phyloP scores from a whole-genome alignment of 1,284 basidiomycete species.

The Ustilago trichophora region DNA sequence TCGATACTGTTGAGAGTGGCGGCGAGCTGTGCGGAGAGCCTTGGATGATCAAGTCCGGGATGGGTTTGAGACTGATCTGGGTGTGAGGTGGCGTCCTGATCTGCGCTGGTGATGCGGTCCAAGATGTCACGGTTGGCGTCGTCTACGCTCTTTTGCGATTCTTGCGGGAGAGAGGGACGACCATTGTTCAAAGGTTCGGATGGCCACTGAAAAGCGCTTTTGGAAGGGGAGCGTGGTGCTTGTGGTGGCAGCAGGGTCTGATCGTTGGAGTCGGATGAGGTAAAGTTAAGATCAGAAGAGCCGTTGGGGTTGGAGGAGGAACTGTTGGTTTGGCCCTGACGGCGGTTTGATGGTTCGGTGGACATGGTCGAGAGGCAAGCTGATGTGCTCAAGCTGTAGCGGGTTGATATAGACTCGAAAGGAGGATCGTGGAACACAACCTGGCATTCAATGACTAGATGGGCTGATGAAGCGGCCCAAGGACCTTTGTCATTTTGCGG shows the following conservation, averaged over 20 bases:
- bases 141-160: slow-evolving; percentile 34
- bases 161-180: slow-evolving; percentile 24
- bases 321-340: slow-evolving; percentile 1
- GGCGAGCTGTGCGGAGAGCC: slow-evolving; percentile 19
- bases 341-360: neutral
- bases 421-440: too few species aligned
- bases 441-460: too few species aligned
- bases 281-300: slow-evolving; percentile 36
- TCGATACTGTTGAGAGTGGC: slow-evolving; percentile 22
- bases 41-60: slow-evolving; percentile 14
- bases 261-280: slow-evolving; percentile 30
- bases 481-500: slow-evolving; percentile 6
- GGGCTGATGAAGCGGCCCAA: neutral
- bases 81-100: slow-evolving; percentile 15
- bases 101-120: slow-evolving; percentile 28
- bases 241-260: neutral
- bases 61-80: neutral
- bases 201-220: slow-evolving; percentile 28
- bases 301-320: slow-evolving; percentile 18
- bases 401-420: too few species aligned
- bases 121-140: slow-evolving; percentile 32
- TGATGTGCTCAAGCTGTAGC: too few species aligned
- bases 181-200: slow-evolving; percentile 32
- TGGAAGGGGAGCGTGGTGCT: slow-evolving; percentile 4
- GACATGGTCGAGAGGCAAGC: too few species aligned